Evolutionary conservation across 345 rosid species (phyloP).

Genomic region (Salix suchowensis): DNA sequence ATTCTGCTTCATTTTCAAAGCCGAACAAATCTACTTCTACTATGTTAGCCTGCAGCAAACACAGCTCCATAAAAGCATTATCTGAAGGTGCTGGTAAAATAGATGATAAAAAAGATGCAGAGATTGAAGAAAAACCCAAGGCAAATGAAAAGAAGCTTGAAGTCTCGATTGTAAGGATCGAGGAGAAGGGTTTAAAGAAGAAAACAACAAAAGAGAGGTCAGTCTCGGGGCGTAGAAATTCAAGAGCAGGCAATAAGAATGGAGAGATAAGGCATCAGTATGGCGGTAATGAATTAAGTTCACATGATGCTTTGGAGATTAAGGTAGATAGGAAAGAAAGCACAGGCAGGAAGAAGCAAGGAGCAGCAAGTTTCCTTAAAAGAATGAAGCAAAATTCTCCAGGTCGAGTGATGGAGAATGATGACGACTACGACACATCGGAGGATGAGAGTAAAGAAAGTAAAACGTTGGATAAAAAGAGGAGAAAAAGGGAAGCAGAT

Average conservation of each 20-base stretch:
- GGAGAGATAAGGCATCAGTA: conserved; percentile 29
- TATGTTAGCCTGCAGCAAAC: conserved; percentile 28
- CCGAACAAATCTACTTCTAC: conserved; percentile 29
- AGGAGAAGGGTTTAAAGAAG: conserved; percentile 27
- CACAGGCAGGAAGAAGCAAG: conserved; percentile 32
- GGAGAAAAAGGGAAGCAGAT: conserved; percentile 11
- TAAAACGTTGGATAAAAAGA: conserved; percentile 16
- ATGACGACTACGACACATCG: not conserved
- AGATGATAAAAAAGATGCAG: conserved; percentile 15
- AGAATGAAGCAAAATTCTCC: conserved; percentile 53
- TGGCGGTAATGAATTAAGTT: conserved; percentile 52
- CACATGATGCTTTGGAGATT: conserved; percentile 35
- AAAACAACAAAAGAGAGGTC: conserved; percentile 30
- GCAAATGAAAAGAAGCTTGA: not conserved
- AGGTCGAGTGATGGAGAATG: conserved; percentile 10
- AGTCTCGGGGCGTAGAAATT: conserved; percentile 13
- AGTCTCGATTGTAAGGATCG: conserved; percentile 3
- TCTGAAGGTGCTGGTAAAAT: conserved; percentile 18
- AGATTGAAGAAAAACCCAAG: conserved; percentile 22
- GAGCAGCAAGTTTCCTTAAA: conserved; percentile 45
- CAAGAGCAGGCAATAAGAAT: conserved; percentile 17
- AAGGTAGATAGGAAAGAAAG: conserved; percentile 37
- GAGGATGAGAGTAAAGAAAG: conserved; percentile 20
- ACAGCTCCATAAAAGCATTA: conserved; percentile 14
- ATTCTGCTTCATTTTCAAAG: conserved; percentile 4